Base-by-base conservation (phyloP, 371 early-diverging fungal genomes). In the Mortierella sp. region DNA sequence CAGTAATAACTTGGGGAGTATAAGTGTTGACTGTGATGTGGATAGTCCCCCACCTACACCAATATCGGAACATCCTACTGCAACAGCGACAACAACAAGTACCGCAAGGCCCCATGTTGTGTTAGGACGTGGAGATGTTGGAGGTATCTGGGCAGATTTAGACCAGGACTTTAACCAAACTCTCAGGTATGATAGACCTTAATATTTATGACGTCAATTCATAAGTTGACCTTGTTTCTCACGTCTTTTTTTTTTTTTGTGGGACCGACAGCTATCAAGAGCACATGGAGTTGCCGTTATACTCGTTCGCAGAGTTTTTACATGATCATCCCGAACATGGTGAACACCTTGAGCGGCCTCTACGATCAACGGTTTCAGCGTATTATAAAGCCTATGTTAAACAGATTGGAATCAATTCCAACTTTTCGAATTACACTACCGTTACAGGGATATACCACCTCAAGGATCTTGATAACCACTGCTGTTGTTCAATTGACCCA, bases 141-240 rank as follows among this genome's bases (percentile, higher is more conserved):
- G 82, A 2, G 82, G 82, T 2, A 77, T 76, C 19, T 82, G 82
- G 82, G 82, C 82, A 17, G 82, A 82, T 17, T 68, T 82, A 70
- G 76, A 70, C 0, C 55, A 73, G 5, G 76, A 76, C 17, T 72
- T 76, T 40, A 77, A 71, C 19, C 73, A 74, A 49, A 82, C 82
- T 5, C 73, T 82, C 42, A 82, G 82, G 82, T 77, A 82, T 3
- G 3, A 28, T 34, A 22, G 6, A 56, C 29, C 26, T 9, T n/a
- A 29, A 40, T 13, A 15, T 40, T 15, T 9, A 10, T 15, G 15
- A 40, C 10, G 40, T 15, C 10, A 10, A 40, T 40, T 10, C 49
- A 49, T 56, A 4, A 56, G 22, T 19, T 40, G 35, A 28, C 17
- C 23, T 26, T 49, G 9, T 32, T 3, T 61, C 31, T 63, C 17